Evolutionary conservation across 2,329 filamentous ascomycete species (phyloP).

Genomic region (Botryotinia convoluta): DNA sequence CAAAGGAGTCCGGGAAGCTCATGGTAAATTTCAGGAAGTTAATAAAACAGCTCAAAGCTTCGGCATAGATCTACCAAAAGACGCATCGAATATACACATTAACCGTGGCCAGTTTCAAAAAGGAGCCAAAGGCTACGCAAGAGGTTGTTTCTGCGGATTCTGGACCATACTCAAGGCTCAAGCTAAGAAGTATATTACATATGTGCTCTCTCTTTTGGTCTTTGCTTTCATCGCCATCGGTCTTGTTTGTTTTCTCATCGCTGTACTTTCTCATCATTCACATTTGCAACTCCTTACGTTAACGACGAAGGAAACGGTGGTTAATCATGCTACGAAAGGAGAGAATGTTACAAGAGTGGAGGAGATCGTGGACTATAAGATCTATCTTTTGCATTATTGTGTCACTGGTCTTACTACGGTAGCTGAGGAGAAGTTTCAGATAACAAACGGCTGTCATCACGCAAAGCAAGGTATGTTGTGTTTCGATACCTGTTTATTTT

Average conservation of each 20-base stretch:
- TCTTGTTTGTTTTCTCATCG: not conserved
- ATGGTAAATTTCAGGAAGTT: not conserved
- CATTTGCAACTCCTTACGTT: conserved; percentile 8
- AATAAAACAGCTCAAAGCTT: not conserved
- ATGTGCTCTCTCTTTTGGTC: not conserved
- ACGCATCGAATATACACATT: not conserved
- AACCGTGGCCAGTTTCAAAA: not conserved
- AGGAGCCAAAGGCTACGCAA: not conserved
- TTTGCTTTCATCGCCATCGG: conserved; percentile 3
- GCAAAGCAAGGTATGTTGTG: conserved; percentile 4
- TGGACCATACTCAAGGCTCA: not conserved
- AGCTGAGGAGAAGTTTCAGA: not conserved
- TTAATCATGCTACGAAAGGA: not conserved
- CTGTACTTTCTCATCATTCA: conserved; percentile 5
- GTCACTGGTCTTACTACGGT: not conserved
- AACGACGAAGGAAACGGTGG: not conserved
- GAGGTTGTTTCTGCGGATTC: not conserved
- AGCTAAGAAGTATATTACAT: conserved; percentile 3
- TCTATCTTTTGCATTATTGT: conserved; percentile 10
- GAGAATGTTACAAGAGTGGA: not conserved
- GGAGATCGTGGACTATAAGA: not conserved
- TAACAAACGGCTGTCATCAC: not conserved
- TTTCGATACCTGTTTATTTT: not conserved
- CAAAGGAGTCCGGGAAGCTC: not conserved
- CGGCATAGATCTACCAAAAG: not conserved